Evolutionary conservation across 495 filamentous ascomycete genomes (phyloP).

Genomic region (Aspergillus hancockii): DNA sequence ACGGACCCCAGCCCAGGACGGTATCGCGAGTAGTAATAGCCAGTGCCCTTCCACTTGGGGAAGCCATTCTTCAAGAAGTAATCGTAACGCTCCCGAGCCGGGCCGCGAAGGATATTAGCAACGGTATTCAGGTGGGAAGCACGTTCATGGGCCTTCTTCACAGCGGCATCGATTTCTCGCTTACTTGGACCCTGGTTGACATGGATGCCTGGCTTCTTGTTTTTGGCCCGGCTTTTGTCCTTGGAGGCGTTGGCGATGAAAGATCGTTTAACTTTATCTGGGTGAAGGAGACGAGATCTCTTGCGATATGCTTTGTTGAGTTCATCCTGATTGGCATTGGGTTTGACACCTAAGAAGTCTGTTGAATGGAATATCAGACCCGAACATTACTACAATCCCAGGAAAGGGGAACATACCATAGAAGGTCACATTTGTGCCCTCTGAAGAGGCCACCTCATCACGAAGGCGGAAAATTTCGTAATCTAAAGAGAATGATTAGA

Average conservation of each 20-base stretch:
- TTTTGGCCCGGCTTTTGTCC: conserved; percentile 56
- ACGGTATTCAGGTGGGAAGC: conserved; percentile 82
- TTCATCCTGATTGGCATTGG: conserved; percentile 78
- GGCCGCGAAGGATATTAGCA: conserved; percentile 78
- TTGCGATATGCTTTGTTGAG: conserved; percentile 93
- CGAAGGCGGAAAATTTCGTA: conserved; percentile 95
- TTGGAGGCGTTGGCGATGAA: conserved; percentile 72
- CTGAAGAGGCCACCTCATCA: conserved; percentile 75
- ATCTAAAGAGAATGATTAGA: conserved; percentile 52
- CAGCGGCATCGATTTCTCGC: conserved; percentile 68
- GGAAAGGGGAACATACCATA: conserved; percentile 59
- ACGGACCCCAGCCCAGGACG: conserved; percentile 87
- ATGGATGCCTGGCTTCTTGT: conserved; percentile 59
- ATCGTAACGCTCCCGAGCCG: conserved; percentile 84
- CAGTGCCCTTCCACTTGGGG: conserved; percentile 93
- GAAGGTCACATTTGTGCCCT: conserved; percentile 84
- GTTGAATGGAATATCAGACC: background rate
- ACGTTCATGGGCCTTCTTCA: conserved; percentile 76
- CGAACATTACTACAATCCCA: background rate
- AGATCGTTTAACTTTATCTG: conserved; percentile 89
- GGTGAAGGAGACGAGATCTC: conserved; percentile 78
- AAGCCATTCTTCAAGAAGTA: conserved; percentile 94
- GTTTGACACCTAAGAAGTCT: conserved; percentile 79
- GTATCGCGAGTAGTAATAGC: conserved; percentile 95
- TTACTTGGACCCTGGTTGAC: conserved; percentile 71